phyloP scores from a whole-genome alignment of 169 alveolate species.

The Cryptosporidium felis region DNA sequence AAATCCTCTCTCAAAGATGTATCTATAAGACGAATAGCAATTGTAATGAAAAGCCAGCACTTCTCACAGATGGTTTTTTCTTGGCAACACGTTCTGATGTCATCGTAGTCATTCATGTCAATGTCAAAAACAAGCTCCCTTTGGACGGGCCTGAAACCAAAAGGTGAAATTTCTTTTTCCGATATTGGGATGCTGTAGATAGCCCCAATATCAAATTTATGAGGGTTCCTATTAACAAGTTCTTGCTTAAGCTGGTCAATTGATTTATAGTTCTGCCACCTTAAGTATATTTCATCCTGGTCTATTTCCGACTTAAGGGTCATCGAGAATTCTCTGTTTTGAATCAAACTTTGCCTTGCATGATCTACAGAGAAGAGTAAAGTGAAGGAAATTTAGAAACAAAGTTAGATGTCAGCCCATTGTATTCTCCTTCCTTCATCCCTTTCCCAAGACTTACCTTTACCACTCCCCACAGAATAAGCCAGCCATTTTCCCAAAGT shows the following conservation, averaged over 20 bases:
- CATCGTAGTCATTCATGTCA: constrained; percentile 99
- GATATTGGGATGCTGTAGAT: constrained; percentile 87
- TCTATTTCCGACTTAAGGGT: constrained; percentile 47
- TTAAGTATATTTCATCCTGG: constrained; percentile 82
- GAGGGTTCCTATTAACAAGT: constrained; percentile 79
- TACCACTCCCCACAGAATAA: neutral
- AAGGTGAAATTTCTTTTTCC: constrained; percentile 74
- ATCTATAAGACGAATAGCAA: constrained; percentile 83
- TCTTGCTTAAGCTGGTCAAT: constrained; percentile 79
- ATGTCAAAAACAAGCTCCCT: constrained; percentile 96
- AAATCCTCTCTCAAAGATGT: constrained; percentile 90
- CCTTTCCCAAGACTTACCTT: constrained; percentile 3
- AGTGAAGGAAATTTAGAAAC: neutral
- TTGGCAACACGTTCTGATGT: constrained; percentile 96
- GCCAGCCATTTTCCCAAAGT: constrained; percentile 55
- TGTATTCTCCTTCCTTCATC: neutral
- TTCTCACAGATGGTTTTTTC: constrained; percentile 94
- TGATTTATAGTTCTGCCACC: constrained; percentile 81
- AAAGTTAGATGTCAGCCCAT: neutral
- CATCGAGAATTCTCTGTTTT: constrained; percentile 62
- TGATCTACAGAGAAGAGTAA: neutral
- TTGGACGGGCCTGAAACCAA: constrained; percentile 59
- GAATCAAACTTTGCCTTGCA: constrained; percentile 1
- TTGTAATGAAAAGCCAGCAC: constrained; percentile 92
- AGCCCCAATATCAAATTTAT: constrained; percentile 94